Percentiles rank a stretch among this genome's conserved stretches.
Evolutionary conservation across 1,284 basidiomycete species (phyloP).

Genomic region (Trichosporon coremiiforme): DNA sequence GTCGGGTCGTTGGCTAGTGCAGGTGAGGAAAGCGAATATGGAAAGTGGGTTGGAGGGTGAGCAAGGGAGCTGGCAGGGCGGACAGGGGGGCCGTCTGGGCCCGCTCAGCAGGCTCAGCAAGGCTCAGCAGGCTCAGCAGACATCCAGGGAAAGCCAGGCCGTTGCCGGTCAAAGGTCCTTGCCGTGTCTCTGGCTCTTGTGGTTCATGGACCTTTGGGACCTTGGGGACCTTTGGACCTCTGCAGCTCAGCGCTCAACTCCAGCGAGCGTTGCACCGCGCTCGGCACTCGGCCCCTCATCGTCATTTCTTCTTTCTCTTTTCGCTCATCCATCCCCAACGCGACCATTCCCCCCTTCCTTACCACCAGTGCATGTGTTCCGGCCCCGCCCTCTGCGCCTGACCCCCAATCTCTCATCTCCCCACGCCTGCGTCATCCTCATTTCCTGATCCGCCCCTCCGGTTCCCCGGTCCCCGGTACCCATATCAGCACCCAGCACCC

Average conservation of each 20-base stretch:
- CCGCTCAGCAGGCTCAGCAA: not conserved
- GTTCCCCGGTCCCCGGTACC: not conserved
- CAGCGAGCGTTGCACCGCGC: not conserved
- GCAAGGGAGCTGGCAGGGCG: not conserved
- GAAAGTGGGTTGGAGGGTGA: not conserved
- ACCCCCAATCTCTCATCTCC: not conserved
- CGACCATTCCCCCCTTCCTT: not conserved
- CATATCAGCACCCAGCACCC: not conserved
- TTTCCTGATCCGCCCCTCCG: not conserved
- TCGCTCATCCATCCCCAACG: not conserved
- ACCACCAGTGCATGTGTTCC: not conserved
- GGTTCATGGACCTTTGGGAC: not conserved
- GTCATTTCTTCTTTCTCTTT: not conserved
- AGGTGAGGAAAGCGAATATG: not conserved
- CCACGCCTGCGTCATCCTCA: constrained; percentile 12
- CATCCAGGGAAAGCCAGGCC: not conserved
- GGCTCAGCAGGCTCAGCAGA: too few species aligned
- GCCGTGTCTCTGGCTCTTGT: not conserved
- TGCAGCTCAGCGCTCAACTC: too few species aligned
- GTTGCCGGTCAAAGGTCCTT: constrained; percentile 1
- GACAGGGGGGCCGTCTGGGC: too few species aligned
- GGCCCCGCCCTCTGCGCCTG: not conserved
- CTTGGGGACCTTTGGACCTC: too few species aligned
- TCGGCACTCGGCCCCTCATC: not conserved
- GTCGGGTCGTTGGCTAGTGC: not conserved